phyloP scores from a whole-genome alignment of 768 basidiomycete genomes.

The Mycena metata region DNA sequence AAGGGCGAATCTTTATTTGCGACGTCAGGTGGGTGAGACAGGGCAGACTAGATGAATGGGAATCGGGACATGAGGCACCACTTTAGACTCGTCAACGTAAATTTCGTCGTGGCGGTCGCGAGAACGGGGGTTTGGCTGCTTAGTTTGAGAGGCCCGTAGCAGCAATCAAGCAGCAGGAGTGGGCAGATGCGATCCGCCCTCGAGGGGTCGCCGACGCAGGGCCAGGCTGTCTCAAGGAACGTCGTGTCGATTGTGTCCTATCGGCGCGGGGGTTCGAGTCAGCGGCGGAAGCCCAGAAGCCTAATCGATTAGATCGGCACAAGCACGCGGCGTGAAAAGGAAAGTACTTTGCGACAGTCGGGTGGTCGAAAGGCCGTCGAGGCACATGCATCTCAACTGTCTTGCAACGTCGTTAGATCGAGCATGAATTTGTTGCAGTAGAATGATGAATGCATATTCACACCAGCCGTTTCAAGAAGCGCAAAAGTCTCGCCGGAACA shows the following conservation, averaged over 20 bases:
- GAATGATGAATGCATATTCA: slow-evolving; percentile 6
- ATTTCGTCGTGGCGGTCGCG: neutral
- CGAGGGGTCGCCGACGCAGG: neutral
- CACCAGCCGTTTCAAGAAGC: neutral
- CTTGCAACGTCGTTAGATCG: neutral
- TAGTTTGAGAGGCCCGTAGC: neutral
- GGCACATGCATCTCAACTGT: neutral
- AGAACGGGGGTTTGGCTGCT: neutral
- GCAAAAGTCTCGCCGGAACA: neutral
- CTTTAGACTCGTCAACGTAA: slow-evolving; percentile 27
- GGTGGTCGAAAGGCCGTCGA: neutral
- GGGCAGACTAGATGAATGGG: slow-evolving; percentile 8
- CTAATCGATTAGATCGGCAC: neutral
- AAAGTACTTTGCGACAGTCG: neutral
- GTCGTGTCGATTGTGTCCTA: slow-evolving; percentile 10
- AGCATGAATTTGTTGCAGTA: neutral
- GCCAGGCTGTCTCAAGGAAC: neutral
- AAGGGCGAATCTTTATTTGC: neutral
- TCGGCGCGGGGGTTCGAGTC: slow-evolving; percentile 25
- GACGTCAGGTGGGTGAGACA: neutral
- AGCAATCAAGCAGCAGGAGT: neutral
- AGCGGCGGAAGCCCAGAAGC: slow-evolving; percentile 24
- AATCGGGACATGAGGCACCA: slow-evolving; percentile 2
- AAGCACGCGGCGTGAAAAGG: slow-evolving; percentile 7
- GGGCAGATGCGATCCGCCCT: slow-evolving; percentile 22